Conservation (phyloP, 2,329 filamentous ascomycete species). For the Clarireedia hainanense region DNA sequence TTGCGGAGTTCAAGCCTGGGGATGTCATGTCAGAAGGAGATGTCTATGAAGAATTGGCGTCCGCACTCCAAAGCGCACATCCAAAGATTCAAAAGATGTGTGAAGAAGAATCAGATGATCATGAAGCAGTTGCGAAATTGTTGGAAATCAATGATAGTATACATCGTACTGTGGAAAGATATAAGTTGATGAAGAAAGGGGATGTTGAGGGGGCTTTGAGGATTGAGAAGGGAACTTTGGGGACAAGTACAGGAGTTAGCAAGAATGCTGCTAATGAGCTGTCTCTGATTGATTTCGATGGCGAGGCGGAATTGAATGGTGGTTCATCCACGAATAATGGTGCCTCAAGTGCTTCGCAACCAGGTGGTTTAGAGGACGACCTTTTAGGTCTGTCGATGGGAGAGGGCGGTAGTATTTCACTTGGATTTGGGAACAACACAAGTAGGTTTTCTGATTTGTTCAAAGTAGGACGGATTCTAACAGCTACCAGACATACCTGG, state of each 20-base stretch:
- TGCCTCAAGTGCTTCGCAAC: constrained; percentile 29
- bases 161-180: constrained; percentile 90
- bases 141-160: constrained; percentile 99
- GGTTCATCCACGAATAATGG: constrained; percentile 37
- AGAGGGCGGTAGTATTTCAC: constrained; percentile 66
- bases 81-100: constrained; percentile 99
- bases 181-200: constrained; percentile 93
- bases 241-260: constrained; percentile 55
- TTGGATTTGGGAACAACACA: constrained; percentile 66
- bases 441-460: constrained; percentile 38
- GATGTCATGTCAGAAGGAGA: constrained; percentile 66
- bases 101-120: constrained; percentile 94
- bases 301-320: constrained; percentile 49
- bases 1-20: constrained; percentile 74
- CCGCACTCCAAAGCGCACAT: constrained; percentile 83
- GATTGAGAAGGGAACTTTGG: constrained; percentile 73
- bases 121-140: constrained; percentile 89
- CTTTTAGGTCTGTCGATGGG: constrained; percentile 80
- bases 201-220: constrained; percentile 76
- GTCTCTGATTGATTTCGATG: constrained; percentile 89
- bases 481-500: constrained; percentile 51
- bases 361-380: constrained; percentile 76
- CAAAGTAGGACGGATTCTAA: constrained; percentile 12
- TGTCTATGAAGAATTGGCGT: constrained; percentile 76
- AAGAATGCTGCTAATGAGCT: constrained; percentile 68